A percentile compares a stretch with the other conserved stretches of the same genome.
Conservation (phyloP, 2,329 filamentous ascomycete genomes). For the Xylariaceae sp. region DNA sequence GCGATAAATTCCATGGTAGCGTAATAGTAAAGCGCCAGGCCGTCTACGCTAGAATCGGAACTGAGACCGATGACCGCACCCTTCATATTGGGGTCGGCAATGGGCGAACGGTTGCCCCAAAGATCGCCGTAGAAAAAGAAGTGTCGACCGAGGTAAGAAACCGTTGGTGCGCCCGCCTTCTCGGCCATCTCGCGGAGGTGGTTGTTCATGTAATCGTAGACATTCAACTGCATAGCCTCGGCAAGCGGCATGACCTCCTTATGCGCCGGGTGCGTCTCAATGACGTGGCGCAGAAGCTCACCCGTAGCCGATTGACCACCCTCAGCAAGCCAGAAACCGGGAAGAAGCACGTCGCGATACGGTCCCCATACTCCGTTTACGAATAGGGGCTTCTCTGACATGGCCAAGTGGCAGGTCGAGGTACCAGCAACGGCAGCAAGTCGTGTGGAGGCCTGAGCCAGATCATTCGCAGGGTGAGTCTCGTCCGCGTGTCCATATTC, state of each 20-base stretch:
- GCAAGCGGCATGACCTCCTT: constrained; percentile 73
- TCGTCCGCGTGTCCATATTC: constrained; percentile 61
- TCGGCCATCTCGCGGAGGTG: constrained; percentile 74
- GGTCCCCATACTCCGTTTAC: constrained; percentile 96
- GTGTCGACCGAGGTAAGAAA: constrained; percentile 84
- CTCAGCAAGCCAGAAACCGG: constrained; percentile 93
- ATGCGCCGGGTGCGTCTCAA: constrained; percentile 91
- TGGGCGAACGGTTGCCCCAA: constrained; percentile 91
- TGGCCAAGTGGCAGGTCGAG: constrained; percentile 93
- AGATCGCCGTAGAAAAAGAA: constrained; percentile 99
- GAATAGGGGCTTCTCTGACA: constrained; percentile 90
- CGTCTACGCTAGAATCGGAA: constrained; percentile 80
- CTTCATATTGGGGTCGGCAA: constrained; percentile 90
- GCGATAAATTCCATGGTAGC: constrained; percentile 97
- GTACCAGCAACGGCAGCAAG: constrained; percentile 93
- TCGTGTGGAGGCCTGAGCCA: constrained; percentile 87
- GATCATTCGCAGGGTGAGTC: constrained; percentile 69
- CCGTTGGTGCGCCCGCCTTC: constrained; percentile 63
- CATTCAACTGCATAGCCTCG: constrained; percentile 76
- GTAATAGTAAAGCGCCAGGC: constrained; percentile 88
- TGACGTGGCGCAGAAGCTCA: constrained; percentile 86
- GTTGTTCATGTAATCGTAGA: constrained; percentile 91
- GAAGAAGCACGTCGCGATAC: constrained; percentile 88
- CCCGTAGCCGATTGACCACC: constrained; percentile 95
- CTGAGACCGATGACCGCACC: constrained; percentile 82